Conservation (phyloP, 2,329 filamentous ascomycete genomes). For the Hypoxylon sp. region DNA sequence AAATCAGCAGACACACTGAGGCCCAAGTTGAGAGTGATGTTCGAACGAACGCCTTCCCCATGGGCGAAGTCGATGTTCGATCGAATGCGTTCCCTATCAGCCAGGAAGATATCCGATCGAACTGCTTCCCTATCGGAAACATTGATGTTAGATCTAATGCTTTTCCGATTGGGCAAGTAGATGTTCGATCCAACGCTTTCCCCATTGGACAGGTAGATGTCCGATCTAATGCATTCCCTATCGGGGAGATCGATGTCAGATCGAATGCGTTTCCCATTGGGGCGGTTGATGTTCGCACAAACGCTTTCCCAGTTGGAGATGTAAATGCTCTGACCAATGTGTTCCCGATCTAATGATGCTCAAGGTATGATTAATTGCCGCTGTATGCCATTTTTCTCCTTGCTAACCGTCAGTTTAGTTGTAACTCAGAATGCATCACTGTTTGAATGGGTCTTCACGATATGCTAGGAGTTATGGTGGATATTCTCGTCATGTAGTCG, state of each 20-base stretch:
- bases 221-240: slow-evolving; percentile 5
- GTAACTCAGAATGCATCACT: neutral
- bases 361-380: neutral
- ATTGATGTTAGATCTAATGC: slow-evolving; percentile 7
- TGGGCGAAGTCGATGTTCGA: slow-evolving; percentile 3
- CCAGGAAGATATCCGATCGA: neutral
- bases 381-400: neutral
- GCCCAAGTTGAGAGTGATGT: neutral
- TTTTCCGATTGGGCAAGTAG: neutral
- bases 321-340: slow-evolving; percentile 6
- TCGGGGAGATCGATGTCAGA: slow-evolving; percentile 9
- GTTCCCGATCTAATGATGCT: neutral
- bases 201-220: slow-evolving; percentile 6
- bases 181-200: slow-evolving; percentile 7
- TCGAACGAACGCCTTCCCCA: slow-evolving; percentile 2
- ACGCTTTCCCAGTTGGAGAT: neutral
- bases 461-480: neutral
- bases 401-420: slow-evolving; percentile 1
- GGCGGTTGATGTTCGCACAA: slow-evolving; percentile 4
- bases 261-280: slow-evolving; percentile 7
- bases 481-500: neutral
- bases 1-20: neutral
- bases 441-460: neutral
- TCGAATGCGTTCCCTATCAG: slow-evolving; percentile 1
- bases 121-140: neutral